phyloP scores from a whole-genome alignment of 805 yeast species.

The Lachancea quebecensis region DNA sequence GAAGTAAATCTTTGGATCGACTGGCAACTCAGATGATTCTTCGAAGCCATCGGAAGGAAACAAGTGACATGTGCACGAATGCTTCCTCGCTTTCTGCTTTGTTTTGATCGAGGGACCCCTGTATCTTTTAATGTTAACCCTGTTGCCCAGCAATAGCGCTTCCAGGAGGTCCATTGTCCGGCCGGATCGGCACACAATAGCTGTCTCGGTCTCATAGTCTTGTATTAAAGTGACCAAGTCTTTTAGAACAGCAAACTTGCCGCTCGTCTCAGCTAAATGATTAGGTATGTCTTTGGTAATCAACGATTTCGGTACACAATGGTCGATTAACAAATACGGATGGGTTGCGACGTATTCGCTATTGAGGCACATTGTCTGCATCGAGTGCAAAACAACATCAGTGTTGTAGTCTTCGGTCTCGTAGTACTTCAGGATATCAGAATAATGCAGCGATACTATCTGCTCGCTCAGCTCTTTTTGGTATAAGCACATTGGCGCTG shows the following conservation, averaged over 20 bases:
- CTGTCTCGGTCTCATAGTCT: constrained; percentile 46
- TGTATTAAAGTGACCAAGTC: constrained; percentile 55
- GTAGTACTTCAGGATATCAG: constrained; percentile 82
- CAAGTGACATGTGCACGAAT: constrained; percentile 37
- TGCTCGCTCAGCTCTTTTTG: constrained; percentile 88
- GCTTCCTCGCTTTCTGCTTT: constrained; percentile 26
- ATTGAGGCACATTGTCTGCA: constrained; percentile 68
- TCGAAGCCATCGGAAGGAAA: constrained; percentile 32
- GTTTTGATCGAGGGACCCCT: constrained; percentile 54
- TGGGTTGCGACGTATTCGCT: constrained; percentile 79
- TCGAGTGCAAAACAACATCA: constrained; percentile 61
- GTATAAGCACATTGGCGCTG: constrained; percentile 78
- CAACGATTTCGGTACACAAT: constrained; percentile 76
- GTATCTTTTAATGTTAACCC: constrained; percentile 49
- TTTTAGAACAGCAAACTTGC: constrained; percentile 68
- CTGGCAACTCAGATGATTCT: constrained; percentile 15
- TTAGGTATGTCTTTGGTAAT: constrained; percentile 63
- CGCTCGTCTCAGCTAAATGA: constrained; percentile 69
- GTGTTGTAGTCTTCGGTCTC: constrained; percentile 47
- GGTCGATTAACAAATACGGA: constrained; percentile 79
- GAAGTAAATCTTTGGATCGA: constrained; percentile 30
- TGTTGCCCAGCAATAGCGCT: constrained; percentile 59
- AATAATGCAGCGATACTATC: constrained; percentile 83
- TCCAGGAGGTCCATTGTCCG: constrained; percentile 65
- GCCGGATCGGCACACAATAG: constrained; percentile 63